phyloP scores from a whole-genome alignment of 371 early-diverging fungal genomes.

The Rhizomucor miehei region DNA sequence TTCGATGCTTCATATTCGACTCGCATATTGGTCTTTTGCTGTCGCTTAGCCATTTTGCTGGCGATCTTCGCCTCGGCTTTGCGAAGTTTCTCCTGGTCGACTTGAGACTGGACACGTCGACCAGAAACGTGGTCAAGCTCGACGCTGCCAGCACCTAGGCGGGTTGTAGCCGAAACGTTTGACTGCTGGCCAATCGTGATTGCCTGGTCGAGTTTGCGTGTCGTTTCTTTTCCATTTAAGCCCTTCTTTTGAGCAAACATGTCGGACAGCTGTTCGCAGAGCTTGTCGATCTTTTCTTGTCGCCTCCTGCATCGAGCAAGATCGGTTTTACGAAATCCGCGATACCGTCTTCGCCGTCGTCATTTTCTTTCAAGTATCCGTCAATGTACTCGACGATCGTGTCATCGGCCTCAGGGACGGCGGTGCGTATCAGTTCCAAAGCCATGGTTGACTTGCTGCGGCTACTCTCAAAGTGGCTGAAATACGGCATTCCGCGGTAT shows the following conservation, averaged over 20 bases:
- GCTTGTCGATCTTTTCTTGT: conserved; percentile 57
- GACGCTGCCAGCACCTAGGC: conserved; percentile 35
- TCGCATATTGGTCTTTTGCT: conserved; percentile 56
- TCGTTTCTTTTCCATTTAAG: not conserved
- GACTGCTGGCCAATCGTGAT: conserved; percentile 57
- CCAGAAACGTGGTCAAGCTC: conserved; percentile 71
- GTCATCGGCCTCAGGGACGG: conserved; percentile 74
- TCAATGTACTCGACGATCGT: conserved; percentile 78
- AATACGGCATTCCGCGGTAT: no score
- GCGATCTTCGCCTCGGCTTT: conserved; percentile 94
- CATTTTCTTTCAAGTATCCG: conserved; percentile 80
- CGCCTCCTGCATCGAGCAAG: conserved; percentile 74
- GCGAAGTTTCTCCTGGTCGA: conserved; percentile 86
- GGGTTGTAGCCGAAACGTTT: conserved; percentile 55
- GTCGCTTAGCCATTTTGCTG: conserved; percentile 85
- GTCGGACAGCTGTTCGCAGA: conserved; percentile 61
- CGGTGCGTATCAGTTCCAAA: conserved; percentile 51
- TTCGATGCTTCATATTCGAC: conserved; percentile 76
- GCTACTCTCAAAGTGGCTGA: no score
- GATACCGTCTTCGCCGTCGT: conserved; percentile 68
- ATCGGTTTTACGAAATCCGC: conserved; percentile 85
- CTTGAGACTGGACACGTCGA: conserved; percentile 77
- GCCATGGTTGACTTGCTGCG: conserved; percentile 20
- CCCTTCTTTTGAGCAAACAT: conserved; percentile 45
- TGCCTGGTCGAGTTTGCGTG: conserved; percentile 53